Conservation (phyloP, 2,329 filamentous ascomycete species). For the Graphilbum sp. region DNA sequence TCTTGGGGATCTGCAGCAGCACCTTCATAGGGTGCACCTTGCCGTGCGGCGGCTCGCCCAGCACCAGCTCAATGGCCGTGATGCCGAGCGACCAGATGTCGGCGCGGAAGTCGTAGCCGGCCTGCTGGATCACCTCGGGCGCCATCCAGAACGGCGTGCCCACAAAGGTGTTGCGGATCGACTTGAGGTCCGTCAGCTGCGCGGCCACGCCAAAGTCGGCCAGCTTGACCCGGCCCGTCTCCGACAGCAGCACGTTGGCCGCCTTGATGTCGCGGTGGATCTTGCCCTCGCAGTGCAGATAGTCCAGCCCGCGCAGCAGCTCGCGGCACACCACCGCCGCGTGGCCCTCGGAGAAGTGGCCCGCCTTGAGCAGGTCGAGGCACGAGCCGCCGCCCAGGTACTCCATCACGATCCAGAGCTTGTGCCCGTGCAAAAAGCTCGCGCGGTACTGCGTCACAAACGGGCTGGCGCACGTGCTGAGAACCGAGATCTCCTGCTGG, state of each 20-base stretch:
- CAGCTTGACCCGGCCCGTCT: slow-evolving; percentile 80
- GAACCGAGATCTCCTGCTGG: slow-evolving; percentile 86
- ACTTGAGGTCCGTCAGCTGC: slow-evolving; percentile 94
- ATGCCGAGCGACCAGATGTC: slow-evolving; percentile 91
- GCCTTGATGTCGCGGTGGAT: slow-evolving; percentile 96
- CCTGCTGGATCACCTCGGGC: slow-evolving; percentile 82
- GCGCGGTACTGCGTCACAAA: slow-evolving; percentile 94
- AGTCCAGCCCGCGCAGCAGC: slow-evolving; percentile 76
- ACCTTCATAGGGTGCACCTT: slow-evolving; percentile 88
- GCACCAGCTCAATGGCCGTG: slow-evolving; percentile 76
- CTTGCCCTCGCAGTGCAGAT: slow-evolving; percentile 85
- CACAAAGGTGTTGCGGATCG: slow-evolving; percentile 91
- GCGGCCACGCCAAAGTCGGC: slow-evolving; percentile 96
- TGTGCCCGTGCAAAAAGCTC: slow-evolving; percentile 89
- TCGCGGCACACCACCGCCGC: slow-evolving; percentile 92
- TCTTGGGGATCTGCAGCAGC: slow-evolving; percentile 80
- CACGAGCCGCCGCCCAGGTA: slow-evolving; percentile 91
- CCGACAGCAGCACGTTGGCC: slow-evolving; percentile 86
- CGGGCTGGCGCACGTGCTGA: slow-evolving; percentile 86
- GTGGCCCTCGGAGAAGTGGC: slow-evolving; percentile 72
- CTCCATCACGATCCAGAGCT: slow-evolving; percentile 99
- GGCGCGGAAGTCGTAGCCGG: slow-evolving; percentile 70
- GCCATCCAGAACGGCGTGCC: slow-evolving; percentile 98
- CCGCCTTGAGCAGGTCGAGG: slow-evolving; percentile 83
- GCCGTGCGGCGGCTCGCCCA: slow-evolving; percentile 77